These are phyloP conservation scores for Elaeagnus macrophylla DNA, from an alignment of 306 rosid genomes.

Conservation along the genomic window DNA sequence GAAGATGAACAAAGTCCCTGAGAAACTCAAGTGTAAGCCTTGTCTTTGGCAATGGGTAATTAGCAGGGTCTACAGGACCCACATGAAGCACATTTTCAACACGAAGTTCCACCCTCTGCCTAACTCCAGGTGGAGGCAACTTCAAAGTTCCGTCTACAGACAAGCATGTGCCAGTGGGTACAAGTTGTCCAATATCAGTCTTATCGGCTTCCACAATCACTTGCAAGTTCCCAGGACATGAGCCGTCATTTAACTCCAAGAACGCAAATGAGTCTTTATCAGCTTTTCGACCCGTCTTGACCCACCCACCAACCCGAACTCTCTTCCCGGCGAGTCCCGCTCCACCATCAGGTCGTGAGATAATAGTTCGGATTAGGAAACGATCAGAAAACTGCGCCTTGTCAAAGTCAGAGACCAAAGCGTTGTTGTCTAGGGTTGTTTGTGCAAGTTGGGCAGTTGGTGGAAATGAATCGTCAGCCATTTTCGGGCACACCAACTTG, in stretches of 20 bases:
- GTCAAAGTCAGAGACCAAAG: not conserved
- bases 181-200: constrained; percentile 66
- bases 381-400: constrained; percentile 72
- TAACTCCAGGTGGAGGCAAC: constrained; percentile 69
- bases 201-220: constrained; percentile 73
- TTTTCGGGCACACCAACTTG: constrained; percentile 3
- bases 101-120: constrained; percentile 81
- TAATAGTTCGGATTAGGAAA: constrained; percentile 53
- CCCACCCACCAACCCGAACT: constrained; percentile 83
- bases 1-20: constrained; percentile 79
- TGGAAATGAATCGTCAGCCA: constrained; percentile 39
- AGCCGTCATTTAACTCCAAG: constrained; percentile 81
- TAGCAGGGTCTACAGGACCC: constrained; percentile 78
- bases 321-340: constrained; percentile 52
- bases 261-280: constrained; percentile 92
- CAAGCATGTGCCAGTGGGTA: constrained; percentile 73
- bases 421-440: constrained; percentile 21
- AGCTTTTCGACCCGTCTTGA: constrained; percentile 89
- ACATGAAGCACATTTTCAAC: constrained; percentile 66
- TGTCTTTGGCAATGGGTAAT: constrained; percentile 75
- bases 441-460: constrained; percentile 44
- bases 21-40: constrained; percentile 70
- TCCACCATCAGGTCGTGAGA: constrained; percentile 65
- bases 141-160: constrained; percentile 65
- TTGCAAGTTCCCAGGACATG: constrained; percentile 69